Base-by-base conservation (phyloP, 345 rosid species). In the Dovyalis caffra region DNA sequence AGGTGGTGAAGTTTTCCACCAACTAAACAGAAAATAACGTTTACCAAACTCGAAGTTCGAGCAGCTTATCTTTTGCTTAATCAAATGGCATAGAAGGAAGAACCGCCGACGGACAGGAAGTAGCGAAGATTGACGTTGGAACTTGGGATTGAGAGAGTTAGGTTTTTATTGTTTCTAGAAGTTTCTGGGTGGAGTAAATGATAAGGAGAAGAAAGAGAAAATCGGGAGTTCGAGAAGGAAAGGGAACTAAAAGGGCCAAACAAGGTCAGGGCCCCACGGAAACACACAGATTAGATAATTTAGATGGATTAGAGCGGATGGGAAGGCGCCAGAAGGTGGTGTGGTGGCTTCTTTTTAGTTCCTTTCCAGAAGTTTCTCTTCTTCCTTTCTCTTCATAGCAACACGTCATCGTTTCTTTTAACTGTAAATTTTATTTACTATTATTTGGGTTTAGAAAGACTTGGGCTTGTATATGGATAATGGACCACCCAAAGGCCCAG, bases 81-180 rank as follows among this genome's bases (percentile, higher is more conserved):
- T 2, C 4, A 40, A 40, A 40, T 16, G 47, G 14, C 14, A 12
- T 40, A 16, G 47, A 43, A 12, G 47, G 18, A 12, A 43, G 47
- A 43, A 60, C 26, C 26, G 64, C 26, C 64, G 29, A 60, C 64
- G 8, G 28, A 25, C 5, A 25, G 8, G 64, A 60, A 25, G 29
- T 3, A 60, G 5, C 11, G 64, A 60, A 11, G 29, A 65, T 20
- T 18, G 8, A 32, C 40, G 38, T 35, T 21, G 29, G 45, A n/a
- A 64, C 14, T 34, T 6, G 35, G 18, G 32, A 5, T 38, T 28
- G 11, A 2, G 37, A 10, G 21, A 12, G 77, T 25, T 71, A 5
- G 78, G 72, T 43, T 74, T 79, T 70, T 80, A 78, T 73, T 80
- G 80, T 76, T 89, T 93, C 98, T 90, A 93, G 98, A 95, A 95